Conservation (phyloP, 1,139 yeast species). For the Sugiyamaella sp. region DNA sequence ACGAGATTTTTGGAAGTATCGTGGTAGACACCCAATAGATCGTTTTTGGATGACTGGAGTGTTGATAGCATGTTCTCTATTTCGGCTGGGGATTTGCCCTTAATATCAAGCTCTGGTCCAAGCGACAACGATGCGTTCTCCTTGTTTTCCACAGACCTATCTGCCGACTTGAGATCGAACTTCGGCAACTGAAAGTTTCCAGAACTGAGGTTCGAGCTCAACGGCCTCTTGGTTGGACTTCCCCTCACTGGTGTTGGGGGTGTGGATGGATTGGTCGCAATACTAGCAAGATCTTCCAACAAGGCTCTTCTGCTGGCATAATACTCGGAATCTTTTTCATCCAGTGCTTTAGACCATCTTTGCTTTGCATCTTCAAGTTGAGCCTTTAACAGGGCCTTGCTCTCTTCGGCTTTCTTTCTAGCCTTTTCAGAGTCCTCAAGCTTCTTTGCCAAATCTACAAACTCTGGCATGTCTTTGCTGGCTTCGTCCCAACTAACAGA, state of each 20-base stretch:
- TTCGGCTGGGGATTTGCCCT: constrained; percentile 32
- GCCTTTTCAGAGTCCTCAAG: constrained; percentile 37
- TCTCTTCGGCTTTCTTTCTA: constrained; percentile 38
- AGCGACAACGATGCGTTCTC: constrained; percentile 24
- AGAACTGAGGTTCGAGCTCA: constrained; percentile 22
- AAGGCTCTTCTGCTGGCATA: constrained; percentile 35
- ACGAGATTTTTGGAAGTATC: constrained; percentile 57
- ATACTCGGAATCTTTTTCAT: constrained; percentile 35
- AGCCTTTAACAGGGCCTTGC: constrained; percentile 35
- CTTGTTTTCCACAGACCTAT: constrained; percentile 21
- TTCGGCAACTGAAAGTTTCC: constrained; percentile 11
- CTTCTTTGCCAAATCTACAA: constrained; percentile 37
- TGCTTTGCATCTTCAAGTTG: constrained; percentile 38
- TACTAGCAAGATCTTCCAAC: constrained; percentile 32
- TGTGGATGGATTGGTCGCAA: constrained; percentile 24
- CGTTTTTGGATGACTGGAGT: constrained; percentile 44
- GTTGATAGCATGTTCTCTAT: constrained; percentile 32
- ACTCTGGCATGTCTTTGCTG: constrained; percentile 29
- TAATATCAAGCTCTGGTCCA: constrained; percentile 27
- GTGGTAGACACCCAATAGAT: constrained; percentile 56
- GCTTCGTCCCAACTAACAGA: constrained; percentile 29
- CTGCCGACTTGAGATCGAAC: constrained; percentile 10
- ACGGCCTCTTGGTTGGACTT: constrained; percentile 30
- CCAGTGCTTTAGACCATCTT: constrained; percentile 36
- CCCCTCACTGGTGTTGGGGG: constrained; percentile 18